phyloP scores from a whole-genome alignment of 331 rosid genomes.

The Telfairia occidentalis region DNA sequence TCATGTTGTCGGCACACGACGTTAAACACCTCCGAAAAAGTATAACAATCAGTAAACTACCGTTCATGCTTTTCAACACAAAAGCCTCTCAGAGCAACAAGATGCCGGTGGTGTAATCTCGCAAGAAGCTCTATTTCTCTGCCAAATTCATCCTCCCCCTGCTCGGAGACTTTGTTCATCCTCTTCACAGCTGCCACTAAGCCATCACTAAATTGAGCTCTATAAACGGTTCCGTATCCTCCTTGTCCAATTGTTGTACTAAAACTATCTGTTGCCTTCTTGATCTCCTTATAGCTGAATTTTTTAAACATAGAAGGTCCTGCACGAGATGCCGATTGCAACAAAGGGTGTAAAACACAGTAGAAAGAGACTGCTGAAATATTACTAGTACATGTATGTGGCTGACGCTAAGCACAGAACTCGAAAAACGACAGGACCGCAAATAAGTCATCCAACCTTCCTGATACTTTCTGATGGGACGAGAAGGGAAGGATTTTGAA shows the following conservation, averaged over 20 bases:
- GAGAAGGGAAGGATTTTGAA: slow-evolving; percentile 46
- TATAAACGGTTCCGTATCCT: slow-evolving; percentile 92
- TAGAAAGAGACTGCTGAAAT: neutral
- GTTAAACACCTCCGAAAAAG: slow-evolving; percentile 16
- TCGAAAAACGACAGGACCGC: slow-evolving; percentile 3
- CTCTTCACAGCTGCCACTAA: slow-evolving; percentile 69
- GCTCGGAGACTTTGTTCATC: slow-evolving; percentile 74
- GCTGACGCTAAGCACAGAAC: neutral
- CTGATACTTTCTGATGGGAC: slow-evolving; percentile 55
- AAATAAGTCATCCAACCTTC: slow-evolving; percentile 44
- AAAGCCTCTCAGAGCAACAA: slow-evolving; percentile 79
- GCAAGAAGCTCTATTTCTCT: slow-evolving; percentile 90
- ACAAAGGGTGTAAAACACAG: neutral
- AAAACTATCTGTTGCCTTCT: slow-evolving; percentile 75
- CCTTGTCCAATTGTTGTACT: slow-evolving; percentile 79
- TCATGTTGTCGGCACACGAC: slow-evolving; percentile 11
- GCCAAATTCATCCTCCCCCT: slow-evolving; percentile 86
- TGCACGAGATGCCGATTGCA: slow-evolving; percentile 22
- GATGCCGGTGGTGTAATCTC: slow-evolving; percentile 92
- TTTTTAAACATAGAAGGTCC: slow-evolving; percentile 72
- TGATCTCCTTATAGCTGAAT: slow-evolving; percentile 81
- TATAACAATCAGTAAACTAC: slow-evolving; percentile 24
- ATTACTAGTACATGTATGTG: neutral
- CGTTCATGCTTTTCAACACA: slow-evolving; percentile 68
- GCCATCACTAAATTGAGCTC: slow-evolving; percentile 73